A percentile compares a stretch with the other conserved stretches of the same genome.
Evolutionary conservation across 176 grass and related monocot species (phyloP).

Genomic region (Juncus inflexus): DNA sequence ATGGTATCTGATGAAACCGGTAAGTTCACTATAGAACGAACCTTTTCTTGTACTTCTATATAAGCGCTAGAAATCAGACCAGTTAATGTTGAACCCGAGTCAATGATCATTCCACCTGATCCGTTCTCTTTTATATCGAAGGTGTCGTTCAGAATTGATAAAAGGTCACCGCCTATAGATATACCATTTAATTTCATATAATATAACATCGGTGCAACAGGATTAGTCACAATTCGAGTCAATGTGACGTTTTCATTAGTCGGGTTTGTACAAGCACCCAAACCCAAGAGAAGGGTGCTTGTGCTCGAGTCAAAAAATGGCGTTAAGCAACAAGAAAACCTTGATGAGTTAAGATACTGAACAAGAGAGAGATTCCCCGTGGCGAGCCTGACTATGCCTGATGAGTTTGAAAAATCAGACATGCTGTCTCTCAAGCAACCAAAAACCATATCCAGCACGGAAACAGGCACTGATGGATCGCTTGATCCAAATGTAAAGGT

Average conservation of each 20-base stretch:
- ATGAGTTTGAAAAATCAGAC: neutral
- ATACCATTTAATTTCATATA: conserved; percentile 19
- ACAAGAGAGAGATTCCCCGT: conserved; percentile 23
- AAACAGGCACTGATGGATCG: conserved; percentile 1
- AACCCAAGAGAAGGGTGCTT: conserved; percentile 23
- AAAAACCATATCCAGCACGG: conserved; percentile 19
- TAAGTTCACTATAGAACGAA: conserved; percentile 25
- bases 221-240: conserved; percentile 18
- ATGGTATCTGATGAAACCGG: neutral
- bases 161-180: conserved; percentile 14
- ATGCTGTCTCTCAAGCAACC: conserved; percentile 17
- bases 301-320: conserved; percentile 12
- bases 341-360: conserved; percentile 19
- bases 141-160: conserved; percentile 7
- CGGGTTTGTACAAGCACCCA: conserved; percentile 14
- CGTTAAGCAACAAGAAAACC: conserved; percentile 27
- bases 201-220: conserved; percentile 6
- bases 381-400: conserved; percentile 18
- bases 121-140: conserved; percentile 16
- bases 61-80: conserved; percentile 23
- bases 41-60: conserved; percentile 12
- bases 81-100: conserved; percentile 21
- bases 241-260: neutral
- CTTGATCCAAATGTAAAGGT: conserved; percentile 25
- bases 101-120: conserved; percentile 15